Evolutionary conservation across 306 rosid genomes (phyloP).

Genomic region (Amphicarpaea edgeworthii): DNA sequence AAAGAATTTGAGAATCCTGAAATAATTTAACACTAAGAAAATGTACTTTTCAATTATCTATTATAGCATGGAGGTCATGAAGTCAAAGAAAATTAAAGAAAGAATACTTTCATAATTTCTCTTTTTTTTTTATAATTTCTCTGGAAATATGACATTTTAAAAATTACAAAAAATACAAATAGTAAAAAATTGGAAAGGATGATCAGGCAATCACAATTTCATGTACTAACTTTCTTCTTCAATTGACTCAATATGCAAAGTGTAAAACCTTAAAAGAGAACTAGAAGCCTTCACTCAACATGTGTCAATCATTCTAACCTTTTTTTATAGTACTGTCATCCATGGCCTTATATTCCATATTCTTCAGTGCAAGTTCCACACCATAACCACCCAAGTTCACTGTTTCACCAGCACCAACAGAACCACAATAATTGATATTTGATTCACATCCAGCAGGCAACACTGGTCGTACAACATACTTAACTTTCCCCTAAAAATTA

Average conservation of each 20-base stretch:
- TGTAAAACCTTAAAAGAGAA: conserved; percentile 22
- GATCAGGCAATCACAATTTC: conserved; percentile 33
- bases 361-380: conserved; percentile 95
- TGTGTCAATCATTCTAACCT: conserved; percentile 65
- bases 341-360: conserved; percentile 98
- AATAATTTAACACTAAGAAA: not conserved
- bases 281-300: not conserved
- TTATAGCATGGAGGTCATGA: conserved; percentile 24
- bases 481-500: conserved; percentile 77
- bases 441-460: conserved; percentile 86
- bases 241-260: conserved; percentile 23
- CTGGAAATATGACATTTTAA: conserved; percentile 2
- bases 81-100: not conserved
- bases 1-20: conserved; percentile 17
- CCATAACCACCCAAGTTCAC: conserved; percentile 98
- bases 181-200: conserved; percentile 2
- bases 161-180: not conserved
- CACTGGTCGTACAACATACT: conserved; percentile 78
- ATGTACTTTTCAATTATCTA: conserved; percentile 19
- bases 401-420: conserved; percentile 77
- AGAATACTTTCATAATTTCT: conserved; percentile 24
- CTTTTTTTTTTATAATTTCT: conserved; percentile 21
- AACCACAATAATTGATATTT: conserved; percentile 64
- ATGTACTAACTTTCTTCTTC: conserved; percentile 26
- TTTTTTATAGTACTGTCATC: conserved; percentile 85